These are phyloP conservation scores for Fraxinus dipetala DNA, from an alignment of 305 asterid genomes.

Conservation along the genomic window DNA sequence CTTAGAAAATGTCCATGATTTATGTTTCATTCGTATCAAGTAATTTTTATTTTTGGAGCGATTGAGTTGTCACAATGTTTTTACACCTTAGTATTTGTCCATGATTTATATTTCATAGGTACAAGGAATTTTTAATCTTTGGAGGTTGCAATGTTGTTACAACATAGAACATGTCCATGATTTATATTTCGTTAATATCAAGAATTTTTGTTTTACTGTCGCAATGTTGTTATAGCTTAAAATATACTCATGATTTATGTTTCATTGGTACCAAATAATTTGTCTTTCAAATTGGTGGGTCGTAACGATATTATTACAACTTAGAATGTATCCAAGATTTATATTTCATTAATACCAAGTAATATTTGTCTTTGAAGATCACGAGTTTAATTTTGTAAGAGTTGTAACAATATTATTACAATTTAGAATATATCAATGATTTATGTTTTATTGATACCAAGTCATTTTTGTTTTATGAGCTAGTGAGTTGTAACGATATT, in stretches of 20 bases:
- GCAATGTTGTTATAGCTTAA: background rate
- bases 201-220: background rate
- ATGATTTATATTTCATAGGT: background rate
- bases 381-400: no score
- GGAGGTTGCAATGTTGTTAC: background rate
- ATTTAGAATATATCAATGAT: background rate
- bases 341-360: background rate
- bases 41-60: background rate
- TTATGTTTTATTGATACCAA: background rate
- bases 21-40: no score
- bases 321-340: background rate
- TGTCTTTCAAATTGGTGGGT: background rate
- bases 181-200: background rate
- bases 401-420: background rate
- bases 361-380: background rate
- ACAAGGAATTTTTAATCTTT: no score
- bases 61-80: background rate
- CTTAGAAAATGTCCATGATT: background rate
- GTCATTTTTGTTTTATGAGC: background rate
- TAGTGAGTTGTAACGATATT: background rate
- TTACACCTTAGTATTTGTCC: background rate
- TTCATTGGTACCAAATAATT: background rate
- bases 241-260: background rate
- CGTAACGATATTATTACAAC: background rate
- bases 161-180: background rate